phyloP scores from a whole-genome alignment of 1,284 basidiomycete species.

The Taiwanofungus camphoratus region DNA sequence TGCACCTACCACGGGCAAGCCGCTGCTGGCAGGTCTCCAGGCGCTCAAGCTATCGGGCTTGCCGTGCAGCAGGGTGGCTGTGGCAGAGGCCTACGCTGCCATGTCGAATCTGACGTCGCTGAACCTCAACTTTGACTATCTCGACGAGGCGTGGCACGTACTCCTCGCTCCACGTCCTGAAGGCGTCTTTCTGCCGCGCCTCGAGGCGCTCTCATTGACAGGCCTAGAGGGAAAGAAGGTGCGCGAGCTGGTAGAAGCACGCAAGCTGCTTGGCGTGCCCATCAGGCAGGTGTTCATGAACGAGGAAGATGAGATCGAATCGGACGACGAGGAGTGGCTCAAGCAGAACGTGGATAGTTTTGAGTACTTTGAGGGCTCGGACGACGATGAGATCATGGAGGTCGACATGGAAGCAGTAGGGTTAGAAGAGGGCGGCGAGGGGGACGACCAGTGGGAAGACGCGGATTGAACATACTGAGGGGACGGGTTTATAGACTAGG shows the following conservation, averaged over 20 bases:
- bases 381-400: conserved; percentile 19
- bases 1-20: conserved; percentile 13
- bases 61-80: conserved; percentile 34
- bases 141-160: conserved; percentile 32
- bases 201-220: conserved; percentile 40
- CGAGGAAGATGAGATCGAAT: conserved; percentile 17
- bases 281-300: conserved; percentile 40
- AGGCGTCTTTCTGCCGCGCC: conserved; percentile 28
- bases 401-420: conserved; percentile 17
- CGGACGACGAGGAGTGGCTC: conserved; percentile 19
- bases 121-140: conserved; percentile 39
- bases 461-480: too few relatives aligned
- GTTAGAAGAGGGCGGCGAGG: too few relatives aligned
- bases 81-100: conserved; percentile 32
- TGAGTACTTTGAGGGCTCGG: conserved; percentile 22
- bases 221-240: conserved; percentile 37
- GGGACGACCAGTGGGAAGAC: too few relatives aligned
- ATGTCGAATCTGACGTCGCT: conserved; percentile 34
- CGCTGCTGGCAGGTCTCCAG: conserved; percentile 32
- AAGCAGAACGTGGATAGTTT: conserved; percentile 16
- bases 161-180: conserved; percentile 26
- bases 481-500: too few relatives aligned
- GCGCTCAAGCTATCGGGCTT: conserved; percentile 40
- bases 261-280: conserved; percentile 37
- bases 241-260: conserved; percentile 37